A percentile compares a stretch with the other conserved stretches of the same genome.
Conservation (phyloP, 192 early-diverging fungal genomes). For the Fimicolochytrium jonesii region DNA sequence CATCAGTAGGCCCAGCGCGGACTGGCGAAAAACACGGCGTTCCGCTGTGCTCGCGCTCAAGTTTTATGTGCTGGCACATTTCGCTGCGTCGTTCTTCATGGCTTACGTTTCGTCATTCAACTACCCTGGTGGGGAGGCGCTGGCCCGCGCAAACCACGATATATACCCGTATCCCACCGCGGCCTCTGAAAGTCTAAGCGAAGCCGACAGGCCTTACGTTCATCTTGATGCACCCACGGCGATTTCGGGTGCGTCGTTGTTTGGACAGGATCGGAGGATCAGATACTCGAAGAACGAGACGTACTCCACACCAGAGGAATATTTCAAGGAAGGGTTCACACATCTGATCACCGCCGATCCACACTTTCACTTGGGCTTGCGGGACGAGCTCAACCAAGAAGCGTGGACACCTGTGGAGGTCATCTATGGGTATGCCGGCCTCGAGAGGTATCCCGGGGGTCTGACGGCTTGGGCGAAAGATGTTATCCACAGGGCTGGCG, state of each 20-base stretch:
- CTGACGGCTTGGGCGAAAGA: neutral
- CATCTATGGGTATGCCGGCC: neutral
- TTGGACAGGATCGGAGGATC: slow-evolving; percentile 37
- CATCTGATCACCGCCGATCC: slow-evolving; percentile 2
- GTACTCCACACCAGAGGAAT: neutral
- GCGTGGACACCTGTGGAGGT: neutral
- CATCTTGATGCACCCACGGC: slow-evolving; percentile 75
- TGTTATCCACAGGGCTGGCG: too few relatives aligned
- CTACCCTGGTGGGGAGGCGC: slow-evolving; percentile 86
- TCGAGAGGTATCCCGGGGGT: neutral
- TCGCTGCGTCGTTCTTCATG: slow-evolving; percentile 2
- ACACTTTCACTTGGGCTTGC: too few relatives aligned
- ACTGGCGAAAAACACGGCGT: neutral
- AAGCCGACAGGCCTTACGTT: slow-evolving; percentile 17
- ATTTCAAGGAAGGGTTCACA: neutral
- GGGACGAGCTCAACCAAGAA: neutral
- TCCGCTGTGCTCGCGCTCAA: slow-evolving; percentile 39
- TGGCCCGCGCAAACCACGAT: too few relatives aligned
- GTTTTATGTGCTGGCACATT: neutral
- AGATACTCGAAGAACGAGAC: neutral
- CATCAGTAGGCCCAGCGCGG: neutral
- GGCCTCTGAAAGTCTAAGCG: too few relatives aligned
- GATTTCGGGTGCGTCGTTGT: slow-evolving; percentile 81
- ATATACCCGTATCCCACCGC: slow-evolving; percentile 6
- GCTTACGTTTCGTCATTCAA: slow-evolving; percentile 62